A percentile compares a stretch with the other conserved stretches of the same genome.
Evolutionary conservation across 2,329 filamentous ascomycete genomes (phyloP).

Genomic region (Colletotrichum sp.): DNA sequence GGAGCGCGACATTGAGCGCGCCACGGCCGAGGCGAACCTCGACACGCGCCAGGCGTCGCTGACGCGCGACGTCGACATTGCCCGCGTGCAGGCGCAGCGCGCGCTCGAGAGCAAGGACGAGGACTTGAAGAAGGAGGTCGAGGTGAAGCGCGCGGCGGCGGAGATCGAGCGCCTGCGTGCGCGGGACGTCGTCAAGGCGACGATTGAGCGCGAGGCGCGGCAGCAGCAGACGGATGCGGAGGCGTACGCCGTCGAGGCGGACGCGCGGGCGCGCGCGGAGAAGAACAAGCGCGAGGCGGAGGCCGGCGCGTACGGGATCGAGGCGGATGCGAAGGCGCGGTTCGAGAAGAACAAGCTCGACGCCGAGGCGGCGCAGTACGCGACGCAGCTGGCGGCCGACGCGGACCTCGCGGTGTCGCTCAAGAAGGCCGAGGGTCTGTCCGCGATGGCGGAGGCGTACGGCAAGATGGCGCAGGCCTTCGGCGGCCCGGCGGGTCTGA

Average conservation of each 20-base stretch:
- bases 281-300: conserved; percentile 58
- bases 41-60: conserved; percentile 75
- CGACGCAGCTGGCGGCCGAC: conserved; percentile 57
- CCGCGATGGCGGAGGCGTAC: conserved; percentile 83
- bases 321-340: conserved; percentile 55
- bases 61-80: conserved; percentile 75
- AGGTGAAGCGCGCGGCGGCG: conserved; percentile 77
- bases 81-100: conserved; percentile 75
- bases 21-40: conserved; percentile 77
- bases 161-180: conserved; percentile 83
- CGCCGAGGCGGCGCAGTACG: conserved; percentile 40
- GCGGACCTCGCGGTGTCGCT: conserved; percentile 65
- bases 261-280: conserved; percentile 61
- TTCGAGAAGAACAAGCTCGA: conserved; percentile 46
- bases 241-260: conserved; percentile 64
- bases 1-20: conserved; percentile 82
- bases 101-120: conserved; percentile 78
- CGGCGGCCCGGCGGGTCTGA: conserved; percentile 77
- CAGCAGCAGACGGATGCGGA: conserved; percentile 71
- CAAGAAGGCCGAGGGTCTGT: conserved; percentile 78
- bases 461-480: conserved; percentile 72
- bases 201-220: conserved; percentile 69
- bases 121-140: conserved; percentile 79
- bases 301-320: conserved; percentile 41
- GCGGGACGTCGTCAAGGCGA: conserved; percentile 78